Conservation (phyloP, 108 stramenopile genomes). For the Bacterosira constricta region DNA sequence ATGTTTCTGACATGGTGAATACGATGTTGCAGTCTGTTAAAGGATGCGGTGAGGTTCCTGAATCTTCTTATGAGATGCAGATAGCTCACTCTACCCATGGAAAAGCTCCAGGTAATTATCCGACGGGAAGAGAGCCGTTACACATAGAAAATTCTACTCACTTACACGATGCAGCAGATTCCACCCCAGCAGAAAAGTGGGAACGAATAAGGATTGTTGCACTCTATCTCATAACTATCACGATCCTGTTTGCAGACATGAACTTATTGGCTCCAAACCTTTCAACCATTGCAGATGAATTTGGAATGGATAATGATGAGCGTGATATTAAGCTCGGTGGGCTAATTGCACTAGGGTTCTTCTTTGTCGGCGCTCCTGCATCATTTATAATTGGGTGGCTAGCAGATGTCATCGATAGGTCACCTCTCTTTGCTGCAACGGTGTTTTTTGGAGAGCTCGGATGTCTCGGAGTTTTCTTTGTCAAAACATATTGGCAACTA, state of each 20-base stretch:
- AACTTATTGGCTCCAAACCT: conserved; percentile 87
- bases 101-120: too few relatives aligned
- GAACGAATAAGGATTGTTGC: conserved; percentile 39
- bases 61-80: too few relatives aligned
- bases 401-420: conserved; percentile 39
- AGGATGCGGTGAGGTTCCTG: too few relatives aligned
- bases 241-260: conserved; percentile 85
- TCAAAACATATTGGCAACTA: conserved; percentile 64
- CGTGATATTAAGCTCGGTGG: conserved; percentile 86
- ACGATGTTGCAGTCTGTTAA: too few relatives aligned
- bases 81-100: too few relatives aligned
- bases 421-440: conserved; percentile 61
- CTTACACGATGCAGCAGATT: background rate
- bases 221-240: conserved; percentile 61
- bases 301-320: conserved; percentile 69
- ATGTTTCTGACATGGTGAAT: too few relatives aligned
- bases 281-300: conserved; percentile 68
- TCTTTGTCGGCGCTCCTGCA: conserved; percentile 77
- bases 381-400: conserved; percentile 69
- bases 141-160: background rate
- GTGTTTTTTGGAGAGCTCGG: conserved; percentile 83
- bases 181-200: conserved; percentile 4
- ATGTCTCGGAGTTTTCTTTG: conserved; percentile 74
- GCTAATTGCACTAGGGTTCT: conserved; percentile 83
- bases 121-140: background rate